Percentiles rank a stretch among this genome's conserved stretches.
Conservation (phyloP, 257 asterid genomes). For the Penstemon eatonii region DNA sequence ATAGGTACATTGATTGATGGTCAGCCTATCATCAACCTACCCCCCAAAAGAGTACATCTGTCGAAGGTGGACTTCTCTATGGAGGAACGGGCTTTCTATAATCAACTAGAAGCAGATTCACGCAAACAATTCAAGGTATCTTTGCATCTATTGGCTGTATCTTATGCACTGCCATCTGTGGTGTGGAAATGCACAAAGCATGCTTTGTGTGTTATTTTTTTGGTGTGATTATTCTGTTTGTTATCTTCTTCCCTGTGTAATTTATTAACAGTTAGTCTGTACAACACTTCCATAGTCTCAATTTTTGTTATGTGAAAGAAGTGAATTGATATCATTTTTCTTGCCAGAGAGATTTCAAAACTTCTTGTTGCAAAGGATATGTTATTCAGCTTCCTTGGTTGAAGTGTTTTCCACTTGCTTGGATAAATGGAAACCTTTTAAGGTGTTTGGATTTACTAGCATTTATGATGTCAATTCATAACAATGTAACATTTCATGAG, state of each 20-base stretch:
- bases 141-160: background rate
- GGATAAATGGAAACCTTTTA: background rate
- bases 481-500: background rate
- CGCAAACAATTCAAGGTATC: conserved; percentile 87
- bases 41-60: conserved; percentile 72
- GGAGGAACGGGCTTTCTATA: conserved; percentile 80
- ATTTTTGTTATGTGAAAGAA: conserved; percentile 17
- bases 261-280: conserved; percentile 15
- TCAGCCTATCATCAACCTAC: conserved; percentile 74
- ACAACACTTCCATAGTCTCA: background rate
- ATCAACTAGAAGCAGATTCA: conserved; percentile 76
- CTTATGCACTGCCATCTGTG: conserved; percentile 8
- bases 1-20: conserved; percentile 73
- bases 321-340: conserved; percentile 8
- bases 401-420: background rate
- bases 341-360: background rate
- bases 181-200: conserved; percentile 7
- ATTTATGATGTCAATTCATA: background rate
- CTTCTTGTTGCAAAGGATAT: conserved; percentile 18
- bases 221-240: background rate
- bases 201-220: conserved; percentile 1
- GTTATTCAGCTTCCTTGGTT: conserved; percentile 4
- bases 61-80: conserved; percentile 70
- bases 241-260: background rate
- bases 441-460: conserved; percentile 1